These are phyloP conservation scores for Aaosphaeria pasadenensis DNA, from an alignment of 2,329 filamentous ascomycete genomes.

Conservation along the genomic window DNA sequence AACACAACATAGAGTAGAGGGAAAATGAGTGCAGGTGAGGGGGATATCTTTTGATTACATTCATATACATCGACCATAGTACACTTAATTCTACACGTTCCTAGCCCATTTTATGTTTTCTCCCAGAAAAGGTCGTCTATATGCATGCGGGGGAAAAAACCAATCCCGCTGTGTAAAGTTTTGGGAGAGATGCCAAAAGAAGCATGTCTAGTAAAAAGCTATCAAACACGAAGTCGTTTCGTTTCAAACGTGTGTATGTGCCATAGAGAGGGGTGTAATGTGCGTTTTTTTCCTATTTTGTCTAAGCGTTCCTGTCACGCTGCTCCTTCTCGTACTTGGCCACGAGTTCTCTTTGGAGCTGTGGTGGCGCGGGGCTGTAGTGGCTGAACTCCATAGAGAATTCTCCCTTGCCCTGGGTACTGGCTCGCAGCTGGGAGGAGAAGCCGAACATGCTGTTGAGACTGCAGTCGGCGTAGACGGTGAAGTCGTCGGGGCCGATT, in stretches of 20 bases:
- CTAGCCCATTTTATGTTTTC: too few relatives aligned
- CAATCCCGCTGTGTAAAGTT: too few relatives aligned
- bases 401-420: constrained; percentile 97
- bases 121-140: too few relatives aligned
- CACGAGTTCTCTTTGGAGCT: constrained; percentile 78
- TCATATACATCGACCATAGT: too few relatives aligned
- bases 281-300: neutral
- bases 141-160: too few relatives aligned
- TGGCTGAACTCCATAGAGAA: constrained; percentile 99
- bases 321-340: constrained; percentile 66
- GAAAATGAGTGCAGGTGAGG: too few relatives aligned
- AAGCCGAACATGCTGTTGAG: constrained; percentile 99
- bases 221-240: neutral
- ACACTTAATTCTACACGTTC: too few relatives aligned
- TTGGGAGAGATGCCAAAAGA: too few relatives aligned
- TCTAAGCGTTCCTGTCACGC: constrained; percentile 57
- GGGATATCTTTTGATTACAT: too few relatives aligned
- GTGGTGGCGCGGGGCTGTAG: constrained; percentile 81
- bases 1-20: too few relatives aligned
- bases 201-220: too few relatives aligned
- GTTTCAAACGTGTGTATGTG: neutral
- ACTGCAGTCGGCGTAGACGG: constrained; percentile 84
- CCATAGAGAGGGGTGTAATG: too few relatives aligned
- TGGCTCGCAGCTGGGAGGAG: constrained; percentile 82
- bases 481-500: constrained; percentile 91